Evolutionary conservation across 129 eudicot genomes (phyloP), one percentile per base, ranked within the genome.

Genomic region (Apium graveolens): DNA sequence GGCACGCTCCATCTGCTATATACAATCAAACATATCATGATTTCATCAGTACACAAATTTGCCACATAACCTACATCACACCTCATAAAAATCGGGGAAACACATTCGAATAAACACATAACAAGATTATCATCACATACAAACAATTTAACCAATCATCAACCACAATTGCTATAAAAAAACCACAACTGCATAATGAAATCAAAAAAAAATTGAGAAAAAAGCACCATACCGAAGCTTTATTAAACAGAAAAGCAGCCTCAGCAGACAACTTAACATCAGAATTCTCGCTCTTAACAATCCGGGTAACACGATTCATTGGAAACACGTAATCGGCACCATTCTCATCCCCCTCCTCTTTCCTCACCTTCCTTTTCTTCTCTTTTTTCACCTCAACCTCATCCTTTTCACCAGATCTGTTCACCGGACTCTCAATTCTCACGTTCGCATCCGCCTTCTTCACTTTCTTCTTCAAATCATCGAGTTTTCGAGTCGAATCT

Each of bases 201-300:
- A n/a, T 0, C 7, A 14, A 60, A n/a, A 1, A n/a, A 60, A 35
- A 20, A 29, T 66, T 7, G 72, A 34, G 72, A 34, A 34, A 13
- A 0, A 13, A 69, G 39, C 16, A 44, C 2, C 79, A 78, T 89
- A 93, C 98, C 88, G 92, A 76, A 76, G 97, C 97, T 89, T 86
- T 91, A 75, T 93, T 93, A 75, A 91, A 78, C 80, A 89, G 75
- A 83, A 86, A 89, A 79, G 86, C 84, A 27, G 98, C 95, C 74
- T 93, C 98, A 14, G 86, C 88, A 70, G 89, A 75, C 77, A 89
- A 84, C 26, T 86, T 86, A 73, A 78, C 1, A 53, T 86, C 87
- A 48, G 90, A 72, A 80, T 78, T 87, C 70, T 88, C 97, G 39
- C 85, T 86, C 89, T 82, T 91, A 11, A 89, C 74, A 34, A 93